phyloP scores from a whole-genome alignment of 805 yeast genomes.

The Starmerella riodocensis region DNA sequence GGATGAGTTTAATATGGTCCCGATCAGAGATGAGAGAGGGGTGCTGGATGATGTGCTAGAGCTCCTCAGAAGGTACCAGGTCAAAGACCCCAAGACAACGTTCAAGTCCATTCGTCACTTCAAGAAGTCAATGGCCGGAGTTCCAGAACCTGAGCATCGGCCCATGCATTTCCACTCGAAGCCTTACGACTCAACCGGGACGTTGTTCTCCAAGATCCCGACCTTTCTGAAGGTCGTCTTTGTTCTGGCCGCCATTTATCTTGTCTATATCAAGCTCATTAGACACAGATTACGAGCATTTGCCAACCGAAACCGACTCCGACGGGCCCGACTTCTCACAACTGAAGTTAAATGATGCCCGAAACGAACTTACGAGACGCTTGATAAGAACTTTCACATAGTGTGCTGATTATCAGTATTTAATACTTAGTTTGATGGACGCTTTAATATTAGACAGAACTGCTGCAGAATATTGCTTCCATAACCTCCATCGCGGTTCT shows the following conservation, averaged over 20 bases:
- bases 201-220: neutral
- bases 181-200: neutral
- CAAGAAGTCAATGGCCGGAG: constrained; percentile 4
- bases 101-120: constrained; percentile 9
- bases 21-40: constrained; percentile 9
- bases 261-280: constrained; percentile 3
- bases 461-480: no score
- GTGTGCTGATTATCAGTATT: no score
- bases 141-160: constrained; percentile 7
- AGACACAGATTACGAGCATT: constrained; percentile 1
- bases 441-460: no score
- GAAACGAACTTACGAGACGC: no score
- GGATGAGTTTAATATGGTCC: constrained; percentile 11
- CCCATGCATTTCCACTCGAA: constrained; percentile 10
- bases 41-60: constrained; percentile 10
- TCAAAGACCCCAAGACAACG: constrained; percentile 6
- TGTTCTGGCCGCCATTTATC: neutral
- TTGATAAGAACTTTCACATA: no score
- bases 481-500: no score
- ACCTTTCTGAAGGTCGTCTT: neutral
- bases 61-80: constrained; percentile 8
- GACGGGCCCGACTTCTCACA: neutral
- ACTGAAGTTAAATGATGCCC: neutral
- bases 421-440: no score
- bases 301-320: neutral